Evolutionary conservation across 495 filamentous ascomycete genomes (phyloP), one percentile per base, ranked within the genome.

Genomic region (Lindgomyces ingoldianus): DNA sequence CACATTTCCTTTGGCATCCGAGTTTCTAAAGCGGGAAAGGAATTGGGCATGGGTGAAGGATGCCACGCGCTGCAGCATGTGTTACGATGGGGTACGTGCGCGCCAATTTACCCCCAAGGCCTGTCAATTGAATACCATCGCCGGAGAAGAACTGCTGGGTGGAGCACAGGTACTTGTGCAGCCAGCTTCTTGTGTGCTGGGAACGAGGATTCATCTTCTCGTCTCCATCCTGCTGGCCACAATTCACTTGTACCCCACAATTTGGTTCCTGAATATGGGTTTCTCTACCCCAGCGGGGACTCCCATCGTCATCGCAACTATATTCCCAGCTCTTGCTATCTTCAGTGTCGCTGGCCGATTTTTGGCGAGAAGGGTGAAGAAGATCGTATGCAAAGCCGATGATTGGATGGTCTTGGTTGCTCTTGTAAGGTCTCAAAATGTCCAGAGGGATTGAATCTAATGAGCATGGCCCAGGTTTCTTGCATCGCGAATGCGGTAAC

Each of bases 371-470:
- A 18, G 49, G 6, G 26, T 52, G 4, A 52, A 29, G 24, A 52
- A 30, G 26, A 52, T 30, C 18, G 49, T 25, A 33, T 52, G 30
- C 26, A 52, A 33, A n/a, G 3, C 26, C 11, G 49, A 52, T 52
- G 49, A 52, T 18, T 52, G 49, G 49, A 52, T 52, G 24, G 49
- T 52, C 8, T 25, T 52, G 18, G 24, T 52, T 27, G 49, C 49
- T 4, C 49, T 52, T 1, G 49, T 47, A 22, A 39, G 44, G 44
- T 19, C 18, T 19, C 12, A 16, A 47, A 19, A n/a, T 9, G 6
- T 47, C 14, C 44, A n/a, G 4, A 47, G 8, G 19, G 19, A 16
- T n/a, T 9, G 4, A 47, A 4, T n/a, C 18, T 4, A n/a, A 8
- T 6, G 14, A 22, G 12, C 4, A n/a, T n/a, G 12, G 6, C 18